Evolutionary conservation across 768 basidiomycete genomes (phyloP).

Genomic region (Chiua virens): DNA sequence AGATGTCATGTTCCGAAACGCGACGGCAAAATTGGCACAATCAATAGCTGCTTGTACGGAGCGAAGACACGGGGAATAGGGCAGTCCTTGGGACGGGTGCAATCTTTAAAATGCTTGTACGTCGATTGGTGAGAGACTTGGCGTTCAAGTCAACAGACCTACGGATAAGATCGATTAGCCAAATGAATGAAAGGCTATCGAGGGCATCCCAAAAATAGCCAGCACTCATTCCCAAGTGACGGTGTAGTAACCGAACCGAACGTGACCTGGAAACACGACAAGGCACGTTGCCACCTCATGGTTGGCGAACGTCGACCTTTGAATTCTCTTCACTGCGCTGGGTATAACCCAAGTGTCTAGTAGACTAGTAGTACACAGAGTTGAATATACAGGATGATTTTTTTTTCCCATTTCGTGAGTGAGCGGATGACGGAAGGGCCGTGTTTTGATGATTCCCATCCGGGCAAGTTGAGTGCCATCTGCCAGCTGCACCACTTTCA

Average conservation of each 20-base stretch:
- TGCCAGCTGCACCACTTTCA: not conserved
- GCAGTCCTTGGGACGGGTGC: not conserved
- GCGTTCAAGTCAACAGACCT: too few relatives aligned
- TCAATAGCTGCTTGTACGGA: too few relatives aligned
- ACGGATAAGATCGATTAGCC: too few relatives aligned
- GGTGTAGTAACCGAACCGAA: not conserved
- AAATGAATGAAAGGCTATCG: too few relatives aligned
- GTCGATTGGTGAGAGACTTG: too few relatives aligned
- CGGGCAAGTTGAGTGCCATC: not conserved
- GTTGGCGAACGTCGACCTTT: not conserved
- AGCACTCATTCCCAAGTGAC: too few relatives aligned
- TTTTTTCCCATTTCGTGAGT: not conserved
- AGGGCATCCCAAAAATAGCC: too few relatives aligned
- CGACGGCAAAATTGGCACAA: too few relatives aligned
- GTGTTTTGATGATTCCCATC: constrained; percentile 4
- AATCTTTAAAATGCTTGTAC: too few relatives aligned
- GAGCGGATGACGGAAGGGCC: constrained; percentile 16
- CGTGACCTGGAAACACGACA: not conserved
- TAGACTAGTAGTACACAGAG: not conserved
- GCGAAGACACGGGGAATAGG: not conserved
- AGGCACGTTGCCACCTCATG: constrained; percentile 14
- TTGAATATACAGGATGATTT: not conserved
- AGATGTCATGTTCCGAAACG: too few relatives aligned
- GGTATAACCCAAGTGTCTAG: not conserved
- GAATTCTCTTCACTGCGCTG: not conserved